Evolutionary conservation across 2,329 filamentous ascomycete species (phyloP), one percentile per base, ranked within the genome.

Genomic region (Pseudocercospora vitis): DNA sequence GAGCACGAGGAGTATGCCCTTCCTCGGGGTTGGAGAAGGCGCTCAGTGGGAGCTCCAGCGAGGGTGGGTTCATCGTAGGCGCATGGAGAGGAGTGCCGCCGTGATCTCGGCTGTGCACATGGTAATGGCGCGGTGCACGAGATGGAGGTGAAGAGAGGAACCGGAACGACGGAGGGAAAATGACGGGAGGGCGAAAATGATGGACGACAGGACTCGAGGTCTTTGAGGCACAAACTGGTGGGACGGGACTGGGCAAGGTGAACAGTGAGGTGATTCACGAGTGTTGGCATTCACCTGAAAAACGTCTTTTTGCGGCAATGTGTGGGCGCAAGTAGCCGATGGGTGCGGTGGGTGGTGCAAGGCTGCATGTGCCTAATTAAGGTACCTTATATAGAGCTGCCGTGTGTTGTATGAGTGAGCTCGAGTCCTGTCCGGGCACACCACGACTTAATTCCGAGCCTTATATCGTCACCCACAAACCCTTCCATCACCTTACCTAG

Each of bases 1-100:
- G 87, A 60, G 84, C 85, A 60, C 70, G 62, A 67, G 59, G 32
- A 50, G 51, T 46, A 26, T 53, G 48, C 50, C 59, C 53, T 26
- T 58, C 33, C 45, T 52, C 54, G 9, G 42, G 23, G 9, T 31
- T 12, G 19, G 55, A 55, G 31, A 58, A 58, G 19, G 59, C 61
- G 60, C 60, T 59, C 56, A 59, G 49, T 8, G 56, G 55, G 58
- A 63, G 63, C 63, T 65, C 60, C 32, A 61, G 50, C n/a, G 56
- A 56, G 31, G 56, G 51, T n/a, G 55, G 33, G 51, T 52, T 68
- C 66, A 69, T 68, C 62, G 65, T 56, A 61, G 57, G 48, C 59
- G 60, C 63, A 64, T 61, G 54, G 58, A 64, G 37, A 63, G 59
- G 39, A 63, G 59, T 42, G 61, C 49, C 32, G 63, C 64, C 16